Evolutionary conservation across 768 basidiomycete genomes (phyloP).

Genomic region (Amanita thiersii): DNA sequence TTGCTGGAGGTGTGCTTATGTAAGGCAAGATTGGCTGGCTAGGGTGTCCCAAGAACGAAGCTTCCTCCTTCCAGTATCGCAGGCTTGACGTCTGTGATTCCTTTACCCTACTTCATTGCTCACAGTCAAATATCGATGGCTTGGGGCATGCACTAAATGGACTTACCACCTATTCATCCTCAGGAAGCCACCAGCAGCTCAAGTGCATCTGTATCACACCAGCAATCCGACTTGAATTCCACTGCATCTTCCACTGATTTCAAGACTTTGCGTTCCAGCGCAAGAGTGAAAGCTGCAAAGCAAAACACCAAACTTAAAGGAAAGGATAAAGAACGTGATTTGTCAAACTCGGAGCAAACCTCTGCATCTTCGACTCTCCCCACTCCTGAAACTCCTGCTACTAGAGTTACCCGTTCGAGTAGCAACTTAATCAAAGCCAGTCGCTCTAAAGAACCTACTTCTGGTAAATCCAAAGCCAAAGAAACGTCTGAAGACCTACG

Average conservation of each 20-base stretch:
- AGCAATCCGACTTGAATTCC: constrained; percentile 30
- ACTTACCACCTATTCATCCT: constrained; percentile 69
- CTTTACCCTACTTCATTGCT: constrained; percentile 23
- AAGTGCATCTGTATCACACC: constrained; percentile 41
- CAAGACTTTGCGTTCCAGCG: constrained; percentile 63
- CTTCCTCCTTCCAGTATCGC: constrained; percentile 23
- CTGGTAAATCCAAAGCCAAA: constrained; percentile 58
- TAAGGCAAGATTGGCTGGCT: constrained; percentile 32
- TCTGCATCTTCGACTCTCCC: constrained; percentile 23
- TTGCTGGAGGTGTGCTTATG: constrained; percentile 38
- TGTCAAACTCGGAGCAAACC: constrained; percentile 23
- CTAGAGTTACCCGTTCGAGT: constrained; percentile 36
- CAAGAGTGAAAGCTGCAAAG: constrained; percentile 68
- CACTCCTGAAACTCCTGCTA: constrained; percentile 22
- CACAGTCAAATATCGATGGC: constrained; percentile 66
- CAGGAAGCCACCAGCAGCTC: constrained; percentile 68
- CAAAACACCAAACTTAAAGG: constrained; percentile 56
- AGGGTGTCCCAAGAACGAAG: constrained; percentile 24
- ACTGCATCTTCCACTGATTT: constrained; percentile 36
- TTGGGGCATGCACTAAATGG: constrained; percentile 86
- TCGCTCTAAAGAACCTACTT: constrained; percentile 42
- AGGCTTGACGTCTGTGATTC: constrained; percentile 22
- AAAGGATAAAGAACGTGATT: constrained; percentile 47
- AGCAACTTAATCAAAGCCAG: constrained; percentile 34
- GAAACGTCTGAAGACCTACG: constrained; percentile 44